phyloP scores from a whole-genome alignment of 2,329 filamentous ascomycete genomes.

The Verticillium nubilum region DNA sequence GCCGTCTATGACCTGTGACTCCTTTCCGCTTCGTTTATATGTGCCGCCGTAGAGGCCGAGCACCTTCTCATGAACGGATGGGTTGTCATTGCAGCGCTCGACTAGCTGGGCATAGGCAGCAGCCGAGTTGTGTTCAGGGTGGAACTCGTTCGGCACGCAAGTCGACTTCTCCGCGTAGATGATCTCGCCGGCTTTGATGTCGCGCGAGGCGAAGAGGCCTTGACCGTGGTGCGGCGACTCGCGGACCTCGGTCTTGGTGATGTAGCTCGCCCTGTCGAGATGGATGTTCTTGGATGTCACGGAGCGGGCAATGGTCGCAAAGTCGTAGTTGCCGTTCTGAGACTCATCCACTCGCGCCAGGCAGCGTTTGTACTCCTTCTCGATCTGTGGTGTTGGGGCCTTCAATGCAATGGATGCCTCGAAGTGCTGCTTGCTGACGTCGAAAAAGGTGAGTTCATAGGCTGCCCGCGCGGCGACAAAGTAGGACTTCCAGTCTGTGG shows the following conservation, averaged over 20 bases:
- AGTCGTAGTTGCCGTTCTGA: conserved; percentile 11
- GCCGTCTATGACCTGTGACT: conserved; percentile 27
- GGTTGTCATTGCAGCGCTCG: conserved; percentile 32
- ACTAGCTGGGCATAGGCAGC: conserved; percentile 36
- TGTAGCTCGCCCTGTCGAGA: conserved; percentile 23
- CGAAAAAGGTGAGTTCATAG: conserved; percentile 26
- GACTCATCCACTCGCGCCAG: conserved; percentile 9
- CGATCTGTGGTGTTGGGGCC: conserved; percentile 10
- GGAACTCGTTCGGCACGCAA: conserved; percentile 34
- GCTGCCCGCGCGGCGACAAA: conserved; percentile 26
- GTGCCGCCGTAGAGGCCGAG: conserved; percentile 29
- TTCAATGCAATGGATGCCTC: conserved; percentile 18
- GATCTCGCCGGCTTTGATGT: conserved; percentile 31
- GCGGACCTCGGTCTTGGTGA: conserved; percentile 23
- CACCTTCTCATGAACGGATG: conserved; percentile 24
- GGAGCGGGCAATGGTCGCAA: conserved; percentile 6
- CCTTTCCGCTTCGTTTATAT: conserved; percentile 21
- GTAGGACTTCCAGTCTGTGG: conserved; percentile 25
- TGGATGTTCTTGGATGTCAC: conserved; percentile 13
- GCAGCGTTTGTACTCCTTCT: conserved; percentile 12
- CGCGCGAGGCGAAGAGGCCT: conserved; percentile 33
- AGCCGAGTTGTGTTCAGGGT: conserved; percentile 30
- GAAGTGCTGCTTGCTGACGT: conserved; percentile 15
- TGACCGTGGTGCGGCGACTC: conserved; percentile 27
- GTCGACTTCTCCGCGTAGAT: conserved; percentile 36